Conservation (phyloP, 768 basidiomycete genomes). For the Suillus placidus region DNA sequence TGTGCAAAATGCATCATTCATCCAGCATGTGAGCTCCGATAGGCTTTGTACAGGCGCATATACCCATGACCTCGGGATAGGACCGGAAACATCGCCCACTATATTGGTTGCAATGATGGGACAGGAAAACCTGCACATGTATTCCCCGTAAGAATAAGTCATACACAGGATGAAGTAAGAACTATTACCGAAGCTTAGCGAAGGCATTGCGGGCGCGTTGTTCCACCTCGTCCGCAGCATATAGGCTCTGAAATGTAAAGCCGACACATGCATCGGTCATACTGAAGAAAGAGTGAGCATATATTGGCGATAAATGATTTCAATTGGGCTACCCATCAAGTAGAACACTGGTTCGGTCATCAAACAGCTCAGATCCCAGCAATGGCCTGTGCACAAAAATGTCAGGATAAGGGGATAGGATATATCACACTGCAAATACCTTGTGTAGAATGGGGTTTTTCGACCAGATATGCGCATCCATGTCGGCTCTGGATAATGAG, state of each 20-base stretch:
- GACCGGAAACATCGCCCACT: slow-evolving; percentile 6
- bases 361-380: slow-evolving; percentile 19
- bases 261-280: slow-evolving; percentile 16
- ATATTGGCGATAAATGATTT: neutral
- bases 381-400: slow-evolving; percentile 11
- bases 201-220: slow-evolving; percentile 12
- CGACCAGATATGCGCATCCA: slow-evolving; percentile 5
- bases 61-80: slow-evolving; percentile 14
- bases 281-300: slow-evolving; percentile 4
- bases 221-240: slow-evolving; percentile 8
- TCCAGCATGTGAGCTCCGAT: slow-evolving; percentile 25
- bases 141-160: neutral
- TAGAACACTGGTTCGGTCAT: slow-evolving; percentile 12
- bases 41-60: slow-evolving; percentile 21
- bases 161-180: neutral
- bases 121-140: slow-evolving; percentile 12
- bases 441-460: neutral
- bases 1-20: slow-evolving; percentile 21
- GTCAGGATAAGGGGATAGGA: neutral
- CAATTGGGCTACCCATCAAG: slow-evolving; percentile 12
- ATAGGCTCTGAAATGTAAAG: slow-evolving; percentile 12
- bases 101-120: slow-evolving; percentile 18
- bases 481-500: slow-evolving; percentile 2
- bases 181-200: slow-evolving; percentile 15
- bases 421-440: neutral